Evolutionary conservation across 2,329 filamentous ascomycete species (phyloP).

Genomic region (Fusarium sp.): DNA sequence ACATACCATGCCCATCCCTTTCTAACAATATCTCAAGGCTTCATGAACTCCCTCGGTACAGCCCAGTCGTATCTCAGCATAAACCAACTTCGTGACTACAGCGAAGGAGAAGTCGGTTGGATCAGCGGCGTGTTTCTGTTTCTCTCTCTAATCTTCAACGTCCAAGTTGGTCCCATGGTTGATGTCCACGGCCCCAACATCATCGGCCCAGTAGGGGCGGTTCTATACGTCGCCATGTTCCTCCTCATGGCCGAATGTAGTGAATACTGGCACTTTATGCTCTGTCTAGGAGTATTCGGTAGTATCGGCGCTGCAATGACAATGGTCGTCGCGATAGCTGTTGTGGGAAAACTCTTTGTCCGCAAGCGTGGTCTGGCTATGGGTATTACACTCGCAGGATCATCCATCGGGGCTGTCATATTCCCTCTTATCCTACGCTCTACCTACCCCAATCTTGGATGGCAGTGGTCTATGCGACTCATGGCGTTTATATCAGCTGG

Average conservation of each 20-base stretch:
- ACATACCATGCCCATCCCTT: too few relatives aligned
- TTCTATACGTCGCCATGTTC: slow-evolving; percentile 54
- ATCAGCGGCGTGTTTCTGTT: slow-evolving; percentile 61
- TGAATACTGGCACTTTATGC: slow-evolving; percentile 61
- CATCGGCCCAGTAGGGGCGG: slow-evolving; percentile 53
- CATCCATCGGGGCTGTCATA: slow-evolving; percentile 48
- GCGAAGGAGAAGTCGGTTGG: slow-evolving; percentile 60
- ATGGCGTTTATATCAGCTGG: slow-evolving; percentile 48
- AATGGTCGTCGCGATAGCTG: slow-evolving; percentile 51
- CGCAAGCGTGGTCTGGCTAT: slow-evolving; percentile 43
- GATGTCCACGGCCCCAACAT: slow-evolving; percentile 59
- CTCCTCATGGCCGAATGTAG: slow-evolving; percentile 60
- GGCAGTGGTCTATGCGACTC: slow-evolving; percentile 51
- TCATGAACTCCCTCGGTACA: slow-evolving; percentile 61
- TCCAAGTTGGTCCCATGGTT: slow-evolving; percentile 62
- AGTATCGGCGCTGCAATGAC: slow-evolving; percentile 56
- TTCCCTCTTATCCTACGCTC: slow-evolving; percentile 51
- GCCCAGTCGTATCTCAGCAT: slow-evolving; percentile 60
- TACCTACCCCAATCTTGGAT: slow-evolving; percentile 48
- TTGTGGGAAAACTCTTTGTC: slow-evolving; percentile 49
- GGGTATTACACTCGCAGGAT: slow-evolving; percentile 44
- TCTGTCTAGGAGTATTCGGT: slow-evolving; percentile 57
- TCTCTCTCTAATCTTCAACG: slow-evolving; percentile 57
- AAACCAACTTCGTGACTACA: slow-evolving; percentile 58
- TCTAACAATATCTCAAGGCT: slow-evolving; percentile 49